Evolutionary conservation across 129 eudicot genomes (phyloP), one percentile per base, ranked within the genome.

Genomic region (Deinandra increscens): DNA sequence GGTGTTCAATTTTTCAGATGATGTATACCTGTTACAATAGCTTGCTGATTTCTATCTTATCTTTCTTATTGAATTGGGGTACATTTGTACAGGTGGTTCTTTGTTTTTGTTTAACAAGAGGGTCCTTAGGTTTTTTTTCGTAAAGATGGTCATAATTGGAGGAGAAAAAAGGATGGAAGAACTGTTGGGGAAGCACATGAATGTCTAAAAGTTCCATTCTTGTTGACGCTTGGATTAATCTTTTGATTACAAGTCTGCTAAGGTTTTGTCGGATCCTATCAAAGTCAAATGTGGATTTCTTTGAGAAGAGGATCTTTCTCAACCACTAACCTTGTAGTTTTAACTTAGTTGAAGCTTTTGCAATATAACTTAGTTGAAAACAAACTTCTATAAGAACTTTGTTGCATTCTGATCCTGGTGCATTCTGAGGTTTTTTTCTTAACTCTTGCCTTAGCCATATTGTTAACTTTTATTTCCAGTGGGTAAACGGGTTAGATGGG

Each of bases 121-220:
- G n/a, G n/a, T n/a, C n/a, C 95, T 93, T 41, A 74, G 94, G 22
- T n/a, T n/a, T 84, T 77, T 80, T 93, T 89, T 64, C 99, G 99
- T 33, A 89, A 89, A 79, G 99, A 93, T 64, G 97, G 97, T 74
- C 92, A 93, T 84, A 83, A 38, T n/a, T 93, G 99, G 99, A 90
- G 95, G 68, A 85, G 83, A 55, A 92, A 90, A 85, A 92, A 81
- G 84, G 95, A 89, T 80, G 95, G 96, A 33, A 79, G 88, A 84
- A 88, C 86, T 22, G 90, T 92, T 89, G 98, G 96, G 73, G 98
- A 92, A 86, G 96, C 91, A 11, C 98, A 92, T 68, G 98, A 88
- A 76, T 87, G 96, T 23, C 90, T 92, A 15, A 92, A 92, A 96
- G 98, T 92, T 55, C 46, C 29, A 0, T 45, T 69, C 53, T 22